Evolutionary conservation across 2,329 filamentous ascomycete species (phyloP), one percentile per base, ranked within the genome.

Genomic region (Aspergillus unguis): DNA sequence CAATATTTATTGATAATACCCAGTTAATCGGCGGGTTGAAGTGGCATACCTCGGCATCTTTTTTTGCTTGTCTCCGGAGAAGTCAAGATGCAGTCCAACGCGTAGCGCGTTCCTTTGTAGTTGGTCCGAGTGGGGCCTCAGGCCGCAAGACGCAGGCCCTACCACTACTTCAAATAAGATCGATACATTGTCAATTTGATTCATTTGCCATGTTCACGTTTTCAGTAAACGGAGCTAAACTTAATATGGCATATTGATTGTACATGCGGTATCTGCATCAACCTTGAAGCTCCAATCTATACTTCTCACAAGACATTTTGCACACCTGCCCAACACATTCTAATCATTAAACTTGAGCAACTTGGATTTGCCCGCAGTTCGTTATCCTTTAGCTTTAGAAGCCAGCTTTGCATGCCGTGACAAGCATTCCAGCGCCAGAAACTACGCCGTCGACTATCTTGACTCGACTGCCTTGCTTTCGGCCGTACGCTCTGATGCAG

Each of bases 361-460:
- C 17, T 17, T 17, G 17, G 17, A 17, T 17, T 17, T 17, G 1
- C 17, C 17, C 17, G 17, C 17, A 17, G 17, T 17, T 17, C 17
- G 17, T 17, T 17, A 17, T 17, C 17, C 9, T 23, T 27, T 23
- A 7, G 6, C 26, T 58, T 53, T 37, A 73, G 40, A 70, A 70
- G 42, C 64, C 62, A n/a, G 65, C 67, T 57, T 71, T 71, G 53
- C 70, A 72, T 11, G 68, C 62, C 8, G 66, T 67, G 28, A 69
- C 65, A 49, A 73, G 58, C 48, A 65, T 61, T 10, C 70, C 69
- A 53, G 65, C 65, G 44, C 71, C 72, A 31, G 71, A 68, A 57
- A 71, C 64, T 5, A 74, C 69, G 0, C 90, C 91, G 69, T 96
- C 92, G 5, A 96, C 76, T 56, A 96, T 84, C 63, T 80, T 81